Base-by-base conservation (phyloP, 805 yeast species). In the Teunomyces funiuensis region DNA sequence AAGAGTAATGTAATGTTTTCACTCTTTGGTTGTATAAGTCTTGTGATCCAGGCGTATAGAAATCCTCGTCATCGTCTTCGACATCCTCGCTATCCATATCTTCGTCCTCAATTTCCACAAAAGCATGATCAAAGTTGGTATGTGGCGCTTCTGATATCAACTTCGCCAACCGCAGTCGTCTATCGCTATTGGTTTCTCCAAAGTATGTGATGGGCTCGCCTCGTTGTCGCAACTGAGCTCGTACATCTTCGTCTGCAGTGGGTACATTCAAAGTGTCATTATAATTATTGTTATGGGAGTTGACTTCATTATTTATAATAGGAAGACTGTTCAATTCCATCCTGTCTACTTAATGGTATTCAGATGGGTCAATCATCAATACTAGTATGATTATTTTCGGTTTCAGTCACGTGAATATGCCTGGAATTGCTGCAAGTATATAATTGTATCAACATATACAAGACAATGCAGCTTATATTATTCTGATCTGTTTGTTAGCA, bases 1-100 rank as follows among this genome's bases (percentile, higher is more conserved):
- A 50, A 0, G 96, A 83, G 41, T 61, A 63, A 4, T 61, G 45
- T 0, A 88, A 75, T 0, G 90, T 68, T 2, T 49, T 45, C 27
- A 63, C 57, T 39, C 98, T 71, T 0, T 79, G 73, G 1, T 69
- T 63, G 6, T 73, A 62, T 7, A 90, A 60, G 5, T 70, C 76
- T 3, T 63, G 65, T 0, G 76, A 61, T 0, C 95, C 96, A 0
- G 95, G 95, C 0, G 96, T 88, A 54, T 80, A 88, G 54, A 85
- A 89, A 45, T 88, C 96, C 38, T 83, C 95, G 10, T 86, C 83
- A 7, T 80, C 83, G 1, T 72, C 81, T 2, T 66, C 78, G 1
- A 63, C 73, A 1, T 61, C 75, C 2, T 49, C 61, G 2, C 44
- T 63, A n/a, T 42, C 53, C 28, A 42, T 51, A 15, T 45, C 53